Evolutionary conservation across 345 rosid species (phyloP).

Genomic region (Corchorus capsularis): DNA sequence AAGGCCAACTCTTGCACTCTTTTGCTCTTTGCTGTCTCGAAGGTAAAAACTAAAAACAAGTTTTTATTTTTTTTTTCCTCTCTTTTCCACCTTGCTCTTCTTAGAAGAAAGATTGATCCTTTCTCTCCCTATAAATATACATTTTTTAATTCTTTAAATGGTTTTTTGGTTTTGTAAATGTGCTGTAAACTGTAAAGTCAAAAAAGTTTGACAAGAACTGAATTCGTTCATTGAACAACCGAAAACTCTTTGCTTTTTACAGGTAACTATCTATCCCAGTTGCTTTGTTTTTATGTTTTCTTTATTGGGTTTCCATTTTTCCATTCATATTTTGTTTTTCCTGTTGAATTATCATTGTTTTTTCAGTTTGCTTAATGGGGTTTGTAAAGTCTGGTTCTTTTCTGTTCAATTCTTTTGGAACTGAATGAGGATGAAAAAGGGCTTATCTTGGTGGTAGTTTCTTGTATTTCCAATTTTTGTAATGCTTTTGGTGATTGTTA

Average conservation of each 20-base stretch:
- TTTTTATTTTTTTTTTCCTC: conserved; percentile 19
- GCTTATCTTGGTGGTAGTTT: background rate
- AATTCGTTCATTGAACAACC: conserved; percentile 2
- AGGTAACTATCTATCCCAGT: conserved; percentile 32
- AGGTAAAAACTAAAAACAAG: conserved; percentile 22
- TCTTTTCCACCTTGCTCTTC: conserved; percentile 52
- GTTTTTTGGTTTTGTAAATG: background rate
- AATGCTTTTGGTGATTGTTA: conserved; percentile 1
- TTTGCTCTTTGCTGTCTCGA: conserved; percentile 28
- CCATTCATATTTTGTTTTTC: background rate
- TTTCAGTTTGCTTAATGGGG: background rate
- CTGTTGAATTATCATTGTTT: background rate
- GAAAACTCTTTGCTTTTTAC: conserved; percentile 21
- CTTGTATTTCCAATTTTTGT: conserved; percentile 17
- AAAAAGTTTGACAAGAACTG: conserved; percentile 15
- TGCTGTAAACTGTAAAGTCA: background rate
- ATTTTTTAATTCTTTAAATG: background rate
- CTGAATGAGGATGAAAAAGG: background rate
- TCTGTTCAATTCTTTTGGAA: conserved; percentile 5
- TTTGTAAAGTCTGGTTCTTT: background rate
- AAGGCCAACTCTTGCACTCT: conserved; percentile 16
- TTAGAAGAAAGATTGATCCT: conserved; percentile 51
- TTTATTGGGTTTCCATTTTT: conserved; percentile 17
- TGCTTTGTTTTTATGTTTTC: conserved; percentile 22
- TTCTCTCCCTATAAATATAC: conserved; percentile 17